Evolutionary conservation across 352 stramenopile genomes (phyloP), one percentile per base, ranked within the genome.

Genomic region (Pythium sukuiense): DNA sequence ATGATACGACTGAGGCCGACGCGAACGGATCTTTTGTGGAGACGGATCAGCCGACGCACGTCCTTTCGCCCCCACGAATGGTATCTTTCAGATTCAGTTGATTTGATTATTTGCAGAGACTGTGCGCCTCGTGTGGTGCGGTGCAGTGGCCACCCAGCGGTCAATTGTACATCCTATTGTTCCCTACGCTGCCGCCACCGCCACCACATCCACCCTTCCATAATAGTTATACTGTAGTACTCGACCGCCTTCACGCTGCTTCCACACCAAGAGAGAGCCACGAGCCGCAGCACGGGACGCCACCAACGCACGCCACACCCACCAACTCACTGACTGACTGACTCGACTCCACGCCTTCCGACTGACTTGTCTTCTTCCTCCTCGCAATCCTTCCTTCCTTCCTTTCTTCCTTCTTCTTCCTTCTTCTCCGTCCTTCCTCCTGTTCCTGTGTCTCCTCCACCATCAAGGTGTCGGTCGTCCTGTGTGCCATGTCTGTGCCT

Each of bases 381-480:
- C 49, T 39, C 49, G 26, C 26, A n/a, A n/a, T n/a, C 20, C 4
- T 30, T 56, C 43, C 56, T 46, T 33, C 54, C 46, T 45, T 45
- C 58, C 77, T 67, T 72, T 65, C 75, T 74, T 41, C 29, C 20
- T 52, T 29, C 45, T 43, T 16, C 35, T 4, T 6, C 26, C 6
- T 37, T 55, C 7, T 7, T 55, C n/a, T 59, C 32, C 49, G 37
- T 37, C 16, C 27, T 55, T 24, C 49, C 27, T 55, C 29, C 49
- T 37, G 26, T 39, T 55, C 49, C 29, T 37, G 26, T 37, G 49
- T 24, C 49, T 55, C 26, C 13, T 55, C 29, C 12, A 52, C 20
- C 18, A n/a, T 29, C n/a, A 18, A 11, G 18, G 16, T 16, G 6
- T 52, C 20, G 45, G 6, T 52, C 20, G 45, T 30, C 9, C 20